These are phyloP conservation scores for Backusella australiensis DNA, from an alignment of 192 early-diverging fungal genomes.

Conservation along the genomic window DNA sequence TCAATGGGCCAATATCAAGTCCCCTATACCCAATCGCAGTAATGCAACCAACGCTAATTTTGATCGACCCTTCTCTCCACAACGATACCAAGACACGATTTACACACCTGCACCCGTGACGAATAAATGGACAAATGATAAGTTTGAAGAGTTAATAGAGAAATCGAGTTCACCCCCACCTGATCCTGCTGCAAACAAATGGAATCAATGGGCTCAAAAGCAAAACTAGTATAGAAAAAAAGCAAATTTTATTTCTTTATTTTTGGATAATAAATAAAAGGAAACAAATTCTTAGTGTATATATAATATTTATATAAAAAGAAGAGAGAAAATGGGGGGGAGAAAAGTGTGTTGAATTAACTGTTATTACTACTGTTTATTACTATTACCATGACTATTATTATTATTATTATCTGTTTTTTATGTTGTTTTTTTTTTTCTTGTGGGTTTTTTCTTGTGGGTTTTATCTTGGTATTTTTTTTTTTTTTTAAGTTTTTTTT, in stretches of 20 bases:
- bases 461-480: neutral
- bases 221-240: neutral
- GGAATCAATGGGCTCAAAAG: neutral
- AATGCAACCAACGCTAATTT: too few relatives aligned
- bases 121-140: neutral
- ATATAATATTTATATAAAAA: neutral
- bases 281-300: neutral
- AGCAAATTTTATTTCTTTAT: neutral
- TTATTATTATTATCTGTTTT: neutral
- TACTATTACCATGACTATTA: neutral
- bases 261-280: neutral
- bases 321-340: neutral
- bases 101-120: neutral
- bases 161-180: neutral
- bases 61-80: too few relatives aligned
- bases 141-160: neutral
- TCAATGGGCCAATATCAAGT: neutral
- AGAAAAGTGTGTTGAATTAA: neutral
- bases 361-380: neutral
- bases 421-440: neutral
- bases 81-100: neutral
- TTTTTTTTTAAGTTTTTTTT: too few relatives aligned
- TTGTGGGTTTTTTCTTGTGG: neutral
- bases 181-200: neutral
- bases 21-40: neutral